These are phyloP conservation scores for Xerocomus cyaneibrunnescens DNA, from an alignment of 1,284 basidiomycete species.

Conservation along the genomic window DNA sequence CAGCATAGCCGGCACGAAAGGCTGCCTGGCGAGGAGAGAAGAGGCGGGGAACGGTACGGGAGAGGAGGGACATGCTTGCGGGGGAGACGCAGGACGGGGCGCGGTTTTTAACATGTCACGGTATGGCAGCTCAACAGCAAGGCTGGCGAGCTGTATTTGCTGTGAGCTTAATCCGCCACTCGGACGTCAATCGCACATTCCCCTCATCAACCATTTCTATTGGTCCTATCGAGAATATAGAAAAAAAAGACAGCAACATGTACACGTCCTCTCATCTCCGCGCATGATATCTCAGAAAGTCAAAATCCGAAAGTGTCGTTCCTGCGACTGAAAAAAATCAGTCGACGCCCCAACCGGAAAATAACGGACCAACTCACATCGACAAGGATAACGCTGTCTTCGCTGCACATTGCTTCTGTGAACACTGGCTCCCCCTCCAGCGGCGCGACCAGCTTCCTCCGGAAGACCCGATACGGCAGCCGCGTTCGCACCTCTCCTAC, in stretches of 20 bases:
- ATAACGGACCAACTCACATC: slow-evolving; percentile 37
- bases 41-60: slow-evolving; percentile 5
- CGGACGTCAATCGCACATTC: slow-evolving; percentile 30
- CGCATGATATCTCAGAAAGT: slow-evolving; percentile 22
- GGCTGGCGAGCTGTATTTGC: slow-evolving; percentile 33
- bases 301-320: slow-evolving; percentile 30
- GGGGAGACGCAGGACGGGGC: neutral
- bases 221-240: neutral
- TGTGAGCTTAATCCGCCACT: slow-evolving; percentile 33
- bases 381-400: slow-evolving; percentile 54
- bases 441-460: slow-evolving; percentile 18
- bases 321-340: slow-evolving; percentile 16
- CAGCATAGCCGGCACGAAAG: slow-evolving; percentile 63
- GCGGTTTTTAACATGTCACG: slow-evolving; percentile 22
- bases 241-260: neutral
- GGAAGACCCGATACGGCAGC: slow-evolving; percentile 43
- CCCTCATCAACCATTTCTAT: slow-evolving; percentile 14
- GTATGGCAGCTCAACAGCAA: slow-evolving; percentile 14
- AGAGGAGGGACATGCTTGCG: slow-evolving; percentile 5
- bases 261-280: neutral
- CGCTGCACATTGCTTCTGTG: slow-evolving; percentile 49
- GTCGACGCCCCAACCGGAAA: neutral
- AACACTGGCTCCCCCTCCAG: slow-evolving; percentile 16
- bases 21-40: slow-evolving; percentile 36
- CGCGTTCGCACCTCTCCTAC: slow-evolving; percentile 41